These are phyloP conservation scores for Ustilago bromivora DNA, from an alignment of 1,284 basidiomycete genomes.

Conservation along the genomic window DNA sequence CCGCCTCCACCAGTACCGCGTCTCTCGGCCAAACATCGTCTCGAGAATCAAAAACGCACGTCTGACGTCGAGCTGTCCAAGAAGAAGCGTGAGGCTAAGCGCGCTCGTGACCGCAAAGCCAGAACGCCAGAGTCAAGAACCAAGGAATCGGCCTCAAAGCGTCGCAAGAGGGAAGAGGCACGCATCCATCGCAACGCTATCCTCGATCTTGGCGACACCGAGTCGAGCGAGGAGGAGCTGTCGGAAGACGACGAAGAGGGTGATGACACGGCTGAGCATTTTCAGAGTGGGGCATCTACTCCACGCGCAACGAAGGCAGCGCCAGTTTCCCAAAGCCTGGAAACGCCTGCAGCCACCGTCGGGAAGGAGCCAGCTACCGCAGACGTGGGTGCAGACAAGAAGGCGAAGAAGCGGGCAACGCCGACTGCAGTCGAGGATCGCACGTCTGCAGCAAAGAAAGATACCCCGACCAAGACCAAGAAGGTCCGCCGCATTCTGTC, in stretches of 20 bases:
- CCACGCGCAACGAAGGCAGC: slow-evolving; percentile 16
- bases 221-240: slow-evolving; percentile 43
- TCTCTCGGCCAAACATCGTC: slow-evolving; percentile 31
- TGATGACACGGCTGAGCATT: slow-evolving; percentile 16
- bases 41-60: slow-evolving; percentile 28
- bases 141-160: slow-evolving; percentile 39
- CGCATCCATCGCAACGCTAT: slow-evolving; percentile 47
- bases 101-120: slow-evolving; percentile 13
- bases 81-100: slow-evolving; percentile 38
- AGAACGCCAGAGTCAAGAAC: slow-evolving; percentile 11
- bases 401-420: slow-evolving; percentile 25
- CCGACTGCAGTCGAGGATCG: slow-evolving; percentile 17
- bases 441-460: slow-evolving; percentile 19
- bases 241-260: slow-evolving; percentile 16
- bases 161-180: slow-evolving; percentile 38
- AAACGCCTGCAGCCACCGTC: background rate
- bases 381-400: background rate
- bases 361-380: background rate
- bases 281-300: slow-evolving; percentile 24
- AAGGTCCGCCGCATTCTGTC: slow-evolving; percentile 43
- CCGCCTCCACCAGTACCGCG: slow-evolving; percentile 32
- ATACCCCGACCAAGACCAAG: slow-evolving; percentile 32
- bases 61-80: slow-evolving; percentile 44
- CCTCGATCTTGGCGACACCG: slow-evolving; percentile 47
- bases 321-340: background rate